Base-by-base conservation (phyloP, 202 grass and related monocot species). In the Eragrostis tef region DNA sequence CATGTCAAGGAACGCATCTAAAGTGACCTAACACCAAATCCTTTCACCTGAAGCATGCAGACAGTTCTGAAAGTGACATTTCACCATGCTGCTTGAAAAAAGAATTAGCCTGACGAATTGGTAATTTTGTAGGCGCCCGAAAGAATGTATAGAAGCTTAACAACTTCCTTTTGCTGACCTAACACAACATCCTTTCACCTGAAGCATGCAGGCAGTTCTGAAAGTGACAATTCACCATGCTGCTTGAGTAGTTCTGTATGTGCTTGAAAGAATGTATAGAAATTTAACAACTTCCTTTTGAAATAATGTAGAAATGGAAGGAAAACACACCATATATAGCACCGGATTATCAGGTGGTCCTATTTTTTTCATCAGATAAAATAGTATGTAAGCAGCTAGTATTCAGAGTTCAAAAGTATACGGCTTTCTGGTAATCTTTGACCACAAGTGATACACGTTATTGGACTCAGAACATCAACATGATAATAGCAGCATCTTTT, bases 21-120 rank as follows among this genome's bases (percentile, higher is more conserved):
- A 36, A 26, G 58, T 64, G 20, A 74, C 45, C 80, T 52, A 51
- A 73, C 80, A 52, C 69, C 80, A 44, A 82, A 82, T 73, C 79
- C 24, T 49, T 61, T 34, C 12, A 60, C 67, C 21, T 31, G 29
- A 31, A 31, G 29, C 29, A 31, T 31, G 3, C 29, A 31, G 29
- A 3, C 29, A 31, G 29, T 31, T 31, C 29, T 31, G 29, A 31
- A 31, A 31, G 29, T 31, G 29, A 31, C 29, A 31, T 31, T 31
- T 31, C 29, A 31, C 29, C 29, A 31, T 31, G 29, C 29, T 31
- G 29, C 29, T 31, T 31, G 29, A 3, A 31, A 31, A 31, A 31
- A 31, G 3, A 31, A 31, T 2, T 31, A 31, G 29, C 29, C 29
- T 31, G 29, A 31, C 29, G 29, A 31, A 31, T 31, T 31, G 3